Conservation (phyloP, 495 filamentous ascomycete genomes). For the Trichoderma gamsii region DNA sequence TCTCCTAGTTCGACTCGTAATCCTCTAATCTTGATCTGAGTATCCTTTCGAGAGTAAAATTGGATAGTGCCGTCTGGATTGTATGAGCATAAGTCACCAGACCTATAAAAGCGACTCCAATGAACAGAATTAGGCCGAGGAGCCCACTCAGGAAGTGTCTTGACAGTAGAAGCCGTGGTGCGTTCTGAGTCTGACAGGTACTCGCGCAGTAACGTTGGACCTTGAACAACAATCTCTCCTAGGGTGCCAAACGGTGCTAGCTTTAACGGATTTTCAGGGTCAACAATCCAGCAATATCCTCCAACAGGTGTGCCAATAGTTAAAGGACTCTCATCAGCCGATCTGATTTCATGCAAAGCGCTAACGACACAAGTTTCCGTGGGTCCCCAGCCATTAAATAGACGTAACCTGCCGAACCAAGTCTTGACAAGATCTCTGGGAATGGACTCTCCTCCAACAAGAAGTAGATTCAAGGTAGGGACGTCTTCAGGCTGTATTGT, state of each 20-base stretch:
- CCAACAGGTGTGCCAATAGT: constrained; percentile 39
- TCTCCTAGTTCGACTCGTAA: constrained; percentile 10
- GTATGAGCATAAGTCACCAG: constrained; percentile 30
- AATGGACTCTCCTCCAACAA: background rate
- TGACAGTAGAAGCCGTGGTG: constrained; percentile 17
- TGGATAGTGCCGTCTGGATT: constrained; percentile 40
- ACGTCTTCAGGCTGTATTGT: constrained; percentile 34
- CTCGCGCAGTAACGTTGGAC: constrained; percentile 42
- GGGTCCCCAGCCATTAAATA: constrained; percentile 18
- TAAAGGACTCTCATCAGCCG: constrained; percentile 25
- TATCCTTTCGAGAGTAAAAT: constrained; percentile 44
- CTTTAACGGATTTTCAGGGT: constrained; percentile 40
- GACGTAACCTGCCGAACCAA: constrained; percentile 21
- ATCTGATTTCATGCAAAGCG: constrained; percentile 24
- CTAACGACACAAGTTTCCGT: constrained; percentile 17
- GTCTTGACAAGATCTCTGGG: constrained; percentile 7
- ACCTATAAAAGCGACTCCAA: constrained; percentile 25
- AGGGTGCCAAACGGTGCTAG: constrained; percentile 41
- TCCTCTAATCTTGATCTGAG: constrained; percentile 19
- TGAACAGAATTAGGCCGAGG: constrained; percentile 26
- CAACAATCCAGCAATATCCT: constrained; percentile 44
- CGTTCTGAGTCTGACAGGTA: constrained; percentile 22
- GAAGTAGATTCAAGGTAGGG: constrained; percentile 16
- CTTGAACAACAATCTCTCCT: constrained; percentile 49
- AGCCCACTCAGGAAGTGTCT: background rate